Evolutionary conservation across 2,329 filamentous ascomycete species (phyloP), one percentile per base, ranked within the genome.

Genomic region (Calonectria henricotiae): DNA sequence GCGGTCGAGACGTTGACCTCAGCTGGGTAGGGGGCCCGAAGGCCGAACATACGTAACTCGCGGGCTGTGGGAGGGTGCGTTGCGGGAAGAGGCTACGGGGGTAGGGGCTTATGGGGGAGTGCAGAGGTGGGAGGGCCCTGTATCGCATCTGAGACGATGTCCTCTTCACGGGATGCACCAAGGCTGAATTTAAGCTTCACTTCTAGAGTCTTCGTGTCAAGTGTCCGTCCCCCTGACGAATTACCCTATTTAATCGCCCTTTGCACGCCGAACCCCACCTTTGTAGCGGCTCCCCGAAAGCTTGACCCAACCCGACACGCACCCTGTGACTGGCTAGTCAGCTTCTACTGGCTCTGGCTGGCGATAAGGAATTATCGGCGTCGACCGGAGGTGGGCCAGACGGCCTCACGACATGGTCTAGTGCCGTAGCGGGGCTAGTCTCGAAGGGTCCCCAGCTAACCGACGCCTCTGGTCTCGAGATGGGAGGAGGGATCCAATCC

Each of bases 371-470:
- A 13, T 25, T 20, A 49, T 60, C 54, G 62, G 67, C 67, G 39
- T 25, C 37, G 41, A 25, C 66, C 60, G 49, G 60, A 60, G 32
- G 30, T 44, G 62, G 51, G 32, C 44, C 27, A 39, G 46, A 35
- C n/a, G 25, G 58, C 61, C 37, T 43, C 41, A 39, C 32, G 61
- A 67, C 74, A 74, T 69, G 73, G 70, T 75, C 72, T 62, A 65
- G 62, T 77, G 76, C 78, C 76, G 76, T 76, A 77, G 74, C 62
- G 72, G 27, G 44, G 54, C 44, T 43, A 37, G 47, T 13, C 39
- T 30, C 9, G 32, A 46, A 44, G n/a, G 20, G 30, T 41, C 43
- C 44, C 60, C 39, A 63, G 41, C 25, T 25, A 30, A 39, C 37
- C 30, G 41, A 49, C 54, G 37, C 32, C n/a, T 49, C 58, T 43